Evolutionary conservation across 2,329 filamentous ascomycete genomes (phyloP).

Genomic region (Trichoderma gracile): DNA sequence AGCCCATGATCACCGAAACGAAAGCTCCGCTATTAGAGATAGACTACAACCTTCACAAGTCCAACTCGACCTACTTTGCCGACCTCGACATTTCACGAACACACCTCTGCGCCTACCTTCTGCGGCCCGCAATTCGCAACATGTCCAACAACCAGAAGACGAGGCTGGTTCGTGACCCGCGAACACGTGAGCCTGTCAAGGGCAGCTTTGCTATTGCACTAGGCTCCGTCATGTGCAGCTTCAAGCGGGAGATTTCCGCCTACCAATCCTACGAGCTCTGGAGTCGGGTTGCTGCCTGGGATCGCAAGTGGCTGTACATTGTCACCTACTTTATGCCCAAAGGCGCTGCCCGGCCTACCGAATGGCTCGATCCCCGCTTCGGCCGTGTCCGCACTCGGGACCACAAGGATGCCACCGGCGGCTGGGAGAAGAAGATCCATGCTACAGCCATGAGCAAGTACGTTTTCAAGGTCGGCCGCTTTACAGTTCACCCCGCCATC

Average conservation of each 20-base stretch:
- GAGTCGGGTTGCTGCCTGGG: constrained; percentile 70
- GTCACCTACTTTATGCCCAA: constrained; percentile 71
- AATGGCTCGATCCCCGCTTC: constrained; percentile 53
- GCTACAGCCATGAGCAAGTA: constrained; percentile 77
- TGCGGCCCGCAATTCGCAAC: constrained; percentile 58
- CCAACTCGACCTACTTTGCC: constrained; percentile 81
- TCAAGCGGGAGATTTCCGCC: constrained; percentile 71
- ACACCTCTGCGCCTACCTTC: constrained; percentile 71
- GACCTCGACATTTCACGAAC: constrained; percentile 83
- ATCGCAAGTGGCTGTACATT: constrained; percentile 79
- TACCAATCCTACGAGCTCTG: constrained; percentile 73
- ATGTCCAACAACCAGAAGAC: constrained; percentile 52
- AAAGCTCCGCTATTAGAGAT: constrained; percentile 73
- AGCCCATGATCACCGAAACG: constrained; percentile 66
- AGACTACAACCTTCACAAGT: constrained; percentile 85
- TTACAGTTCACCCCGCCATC: constrained; percentile 81
- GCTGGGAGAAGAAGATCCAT: constrained; percentile 64
- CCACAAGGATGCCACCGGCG: constrained; percentile 39
- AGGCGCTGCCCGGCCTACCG: constrained; percentile 56
- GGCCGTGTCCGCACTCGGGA: constrained; percentile 46
- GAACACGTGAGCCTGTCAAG: constrained; percentile 50
- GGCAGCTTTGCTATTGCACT: constrained; percentile 65
- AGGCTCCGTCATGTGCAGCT: constrained; percentile 71
- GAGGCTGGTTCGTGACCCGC: constrained; percentile 53
- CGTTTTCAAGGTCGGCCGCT: constrained; percentile 76